Conservation (phyloP, 2,329 filamentous ascomycete genomes). For the Teratosphaeria gauchensis region DNA sequence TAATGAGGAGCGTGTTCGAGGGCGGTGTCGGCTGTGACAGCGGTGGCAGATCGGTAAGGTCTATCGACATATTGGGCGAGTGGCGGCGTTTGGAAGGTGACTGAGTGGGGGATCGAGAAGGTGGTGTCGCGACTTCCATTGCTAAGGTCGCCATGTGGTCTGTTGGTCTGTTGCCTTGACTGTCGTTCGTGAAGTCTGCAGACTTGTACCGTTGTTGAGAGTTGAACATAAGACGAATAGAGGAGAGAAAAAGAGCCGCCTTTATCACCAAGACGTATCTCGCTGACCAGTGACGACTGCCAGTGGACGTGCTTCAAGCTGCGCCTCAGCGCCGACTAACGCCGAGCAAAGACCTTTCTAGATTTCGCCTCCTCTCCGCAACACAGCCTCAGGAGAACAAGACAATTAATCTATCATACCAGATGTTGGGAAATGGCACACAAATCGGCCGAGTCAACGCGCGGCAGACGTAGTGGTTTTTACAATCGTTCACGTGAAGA, state of each 20-base stretch:
- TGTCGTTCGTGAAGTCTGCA: background rate
- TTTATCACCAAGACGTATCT: too few species aligned
- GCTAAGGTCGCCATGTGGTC: constrained; percentile 9
- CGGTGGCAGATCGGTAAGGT: constrained; percentile 63
- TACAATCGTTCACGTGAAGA: too few species aligned
- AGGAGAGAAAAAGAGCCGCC: background rate
- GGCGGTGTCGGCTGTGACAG: constrained; percentile 62
- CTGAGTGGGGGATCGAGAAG: constrained; percentile 1
- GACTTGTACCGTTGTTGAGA: background rate
- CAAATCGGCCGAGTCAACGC: too few species aligned
- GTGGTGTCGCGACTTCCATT: constrained; percentile 15
- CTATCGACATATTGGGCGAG: constrained; percentile 53
- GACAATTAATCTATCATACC: background rate
- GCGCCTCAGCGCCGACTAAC: background rate
- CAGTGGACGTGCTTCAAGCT: background rate
- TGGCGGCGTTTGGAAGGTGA: constrained; percentile 14
- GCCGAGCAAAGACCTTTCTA: background rate
- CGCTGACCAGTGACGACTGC: background rate
- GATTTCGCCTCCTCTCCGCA: background rate
- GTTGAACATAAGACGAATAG: background rate
- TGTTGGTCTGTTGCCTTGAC: too few species aligned
- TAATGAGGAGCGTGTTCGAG: constrained; percentile 77
- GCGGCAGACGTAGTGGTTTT: too few species aligned
- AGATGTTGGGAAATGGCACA: too few species aligned
- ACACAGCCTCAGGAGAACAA: background rate